Base-by-base conservation (phyloP, 2,329 filamentous ascomycete species). In the Zopfia rhizophila region DNA sequence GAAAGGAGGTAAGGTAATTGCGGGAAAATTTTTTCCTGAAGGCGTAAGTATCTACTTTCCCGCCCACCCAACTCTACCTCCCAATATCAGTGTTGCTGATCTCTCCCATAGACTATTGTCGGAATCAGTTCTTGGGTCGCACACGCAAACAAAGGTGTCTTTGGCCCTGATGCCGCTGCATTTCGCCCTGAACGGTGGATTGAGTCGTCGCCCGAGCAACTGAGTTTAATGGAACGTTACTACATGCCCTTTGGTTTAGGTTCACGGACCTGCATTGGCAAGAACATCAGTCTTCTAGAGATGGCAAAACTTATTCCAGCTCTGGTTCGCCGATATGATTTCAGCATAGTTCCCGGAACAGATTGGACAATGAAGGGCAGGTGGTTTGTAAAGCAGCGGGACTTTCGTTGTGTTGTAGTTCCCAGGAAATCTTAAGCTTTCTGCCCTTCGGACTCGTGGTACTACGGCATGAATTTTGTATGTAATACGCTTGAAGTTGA, bases 141-240 rank as follows among this genome's bases (percentile, higher is more conserved):
- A 0, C 75, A 79, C 36, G 56, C 65, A 25, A 66, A 78, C 36
- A 52, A 53, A 1, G 49, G 61, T 1, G 60, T 79, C n/a, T 81
- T 73, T 38, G 68, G 69, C 0, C 30, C 44, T 0, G 68, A 76
- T 44, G 67, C 72, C 0, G 61, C 71, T 3, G 50, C 62, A 1
- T 80, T 72, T 48, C 48, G 61, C 10, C 78, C 77, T 0, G 75
- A 78, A 48, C 60, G 78, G 7, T 80, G 77, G 78, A 48, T 77
- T 5, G 63, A 70, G 1, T n/a, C n/a, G n/a, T n/a, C n/a, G n/a
- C n/a, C n/a, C n/a, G n/a, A n/a, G n/a, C n/a, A n/a, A n/a, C n/a
- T n/a, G n/a, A n/a, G n/a, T n/a, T n/a, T n/a, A n/a, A n/a, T n/a
- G n/a, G n/a, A n/a, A n/a, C n/a, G n/a, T n/a, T n/a, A n/a, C n/a